A percentile compares a stretch with the other conserved stretches of the same genome.
Conservation (phyloP, 148 eudicot genomes). For the Heliosperma pusillum region DNA sequence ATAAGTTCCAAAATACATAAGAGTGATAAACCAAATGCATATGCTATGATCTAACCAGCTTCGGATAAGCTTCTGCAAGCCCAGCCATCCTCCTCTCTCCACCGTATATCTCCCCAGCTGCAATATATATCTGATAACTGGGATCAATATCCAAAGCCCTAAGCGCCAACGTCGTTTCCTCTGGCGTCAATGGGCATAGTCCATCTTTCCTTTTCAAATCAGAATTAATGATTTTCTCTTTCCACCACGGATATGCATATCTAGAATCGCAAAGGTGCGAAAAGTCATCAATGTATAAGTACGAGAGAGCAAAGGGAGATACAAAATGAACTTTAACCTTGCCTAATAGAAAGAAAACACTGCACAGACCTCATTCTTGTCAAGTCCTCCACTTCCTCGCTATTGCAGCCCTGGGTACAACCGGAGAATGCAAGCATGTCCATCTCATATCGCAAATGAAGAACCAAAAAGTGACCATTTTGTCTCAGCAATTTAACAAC, state of each 20-base stretch:
- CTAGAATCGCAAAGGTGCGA: constrained; percentile 32
- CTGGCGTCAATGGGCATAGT: constrained; percentile 89
- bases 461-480: constrained; percentile 85
- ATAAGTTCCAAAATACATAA: not conserved
- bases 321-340: not conserved
- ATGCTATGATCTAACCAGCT: constrained; percentile 51
- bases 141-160: constrained; percentile 76
- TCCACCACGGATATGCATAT: constrained; percentile 99
- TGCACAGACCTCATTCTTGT: constrained; percentile 75
- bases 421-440: constrained; percentile 97
- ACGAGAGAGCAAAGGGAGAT: not conserved
- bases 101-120: constrained; percentile 96
- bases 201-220: constrained; percentile 85
- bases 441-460: constrained; percentile 93
- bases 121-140: constrained; percentile 78
- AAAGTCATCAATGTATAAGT: not conserved
- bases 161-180: constrained; percentile 78
- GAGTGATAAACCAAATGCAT: not conserved
- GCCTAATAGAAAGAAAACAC: not conserved
- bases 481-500: constrained; percentile 62
- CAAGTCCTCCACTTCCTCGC: constrained; percentile 79
- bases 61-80: constrained; percentile 79
- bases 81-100: constrained; percentile 75
- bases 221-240: constrained; percentile 84
- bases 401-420: constrained; percentile 82